These are phyloP conservation scores for Claviceps cyperi DNA, from an alignment of 2,329 filamentous ascomycete genomes.

Conservation along the genomic window DNA sequence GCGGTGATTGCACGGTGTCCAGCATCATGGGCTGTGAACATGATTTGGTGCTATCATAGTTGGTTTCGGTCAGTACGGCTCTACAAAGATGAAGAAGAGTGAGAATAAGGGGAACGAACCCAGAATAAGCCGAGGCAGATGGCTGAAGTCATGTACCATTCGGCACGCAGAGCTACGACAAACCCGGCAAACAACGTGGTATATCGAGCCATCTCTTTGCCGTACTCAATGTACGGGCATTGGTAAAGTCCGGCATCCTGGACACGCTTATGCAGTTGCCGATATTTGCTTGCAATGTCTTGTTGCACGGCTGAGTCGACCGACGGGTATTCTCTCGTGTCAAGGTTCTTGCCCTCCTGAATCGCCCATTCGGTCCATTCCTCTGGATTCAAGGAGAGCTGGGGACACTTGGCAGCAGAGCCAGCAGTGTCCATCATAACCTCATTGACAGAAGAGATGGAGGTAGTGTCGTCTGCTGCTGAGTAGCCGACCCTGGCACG, in stretches of 20 bases:
- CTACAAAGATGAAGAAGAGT: too few species aligned
- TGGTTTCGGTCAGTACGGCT: constrained; percentile 7
- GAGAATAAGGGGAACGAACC: constrained; percentile 24
- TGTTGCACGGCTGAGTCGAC: constrained; percentile 39
- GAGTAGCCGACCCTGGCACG: constrained; percentile 1
- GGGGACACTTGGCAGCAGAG: not conserved
- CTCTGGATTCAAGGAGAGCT: constrained; percentile 5
- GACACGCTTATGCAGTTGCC: constrained; percentile 38
- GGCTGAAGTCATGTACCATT: constrained; percentile 44
- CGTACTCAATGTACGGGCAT: constrained; percentile 44
- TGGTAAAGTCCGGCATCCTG: constrained; percentile 41
- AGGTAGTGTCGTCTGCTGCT: not conserved
- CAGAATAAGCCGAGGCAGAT: constrained; percentile 48
- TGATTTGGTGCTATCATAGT: constrained; percentile 45
- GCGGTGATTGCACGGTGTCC: constrained; percentile 49
- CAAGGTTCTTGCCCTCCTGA: constrained; percentile 19
- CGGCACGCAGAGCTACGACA: constrained; percentile 26
- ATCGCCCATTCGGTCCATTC: constrained; percentile 23
- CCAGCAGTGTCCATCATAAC: not conserved
- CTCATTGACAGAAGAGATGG: not conserved
- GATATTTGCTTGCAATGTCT: constrained; percentile 41
- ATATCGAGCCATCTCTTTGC: constrained; percentile 43
- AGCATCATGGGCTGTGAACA: constrained; percentile 54
- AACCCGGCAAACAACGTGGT: constrained; percentile 33
- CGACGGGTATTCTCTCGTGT: constrained; percentile 31